Percentiles rank a stretch among this genome's conserved stretches.
Conservation (phyloP, 495 filamentous ascomycete species). For the Venustampulla echinocandica region DNA sequence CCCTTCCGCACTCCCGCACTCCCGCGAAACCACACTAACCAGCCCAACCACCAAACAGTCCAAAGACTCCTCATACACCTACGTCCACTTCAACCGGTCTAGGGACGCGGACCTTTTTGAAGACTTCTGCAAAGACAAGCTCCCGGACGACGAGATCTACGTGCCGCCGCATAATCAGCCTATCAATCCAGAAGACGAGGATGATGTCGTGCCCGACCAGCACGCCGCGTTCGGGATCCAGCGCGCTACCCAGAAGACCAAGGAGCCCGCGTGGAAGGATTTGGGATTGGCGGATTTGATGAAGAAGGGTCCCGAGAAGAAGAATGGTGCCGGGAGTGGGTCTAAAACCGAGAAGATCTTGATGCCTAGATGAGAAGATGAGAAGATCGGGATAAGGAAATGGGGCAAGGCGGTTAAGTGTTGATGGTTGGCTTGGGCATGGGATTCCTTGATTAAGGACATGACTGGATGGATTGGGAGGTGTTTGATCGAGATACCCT, state of each 20-base stretch:
- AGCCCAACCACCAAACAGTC: constrained; percentile 13
- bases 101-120: constrained; percentile 87
- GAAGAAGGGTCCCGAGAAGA: constrained; percentile 40
- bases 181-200: constrained; percentile 93
- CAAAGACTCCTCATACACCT: constrained; percentile 81
- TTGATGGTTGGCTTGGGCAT: background rate
- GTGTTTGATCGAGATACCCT: too few relatives aligned
- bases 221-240: constrained; percentile 95
- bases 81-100: constrained; percentile 76
- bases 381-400: background rate
- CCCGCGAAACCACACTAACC: too few relatives aligned
- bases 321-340: constrained; percentile 14
- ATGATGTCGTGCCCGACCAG: constrained; percentile 94
- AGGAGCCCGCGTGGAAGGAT: constrained; percentile 80
- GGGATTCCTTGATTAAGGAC: background rate
- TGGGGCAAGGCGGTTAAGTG: too few relatives aligned
- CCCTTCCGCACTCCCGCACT: too few relatives aligned
- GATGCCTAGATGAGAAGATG: constrained; percentile 33
- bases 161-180: constrained; percentile 85
- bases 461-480: background rate
- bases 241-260: constrained; percentile 64
- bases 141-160: constrained; percentile 73
- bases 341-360: constrained; percentile 25
- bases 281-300: constrained; percentile 68
- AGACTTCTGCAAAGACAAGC: constrained; percentile 65